Evolutionary conservation across 805 yeast genomes (phyloP), one percentile per base, ranked within the genome.

Genomic region (Wickerhamomyces chambardii): DNA sequence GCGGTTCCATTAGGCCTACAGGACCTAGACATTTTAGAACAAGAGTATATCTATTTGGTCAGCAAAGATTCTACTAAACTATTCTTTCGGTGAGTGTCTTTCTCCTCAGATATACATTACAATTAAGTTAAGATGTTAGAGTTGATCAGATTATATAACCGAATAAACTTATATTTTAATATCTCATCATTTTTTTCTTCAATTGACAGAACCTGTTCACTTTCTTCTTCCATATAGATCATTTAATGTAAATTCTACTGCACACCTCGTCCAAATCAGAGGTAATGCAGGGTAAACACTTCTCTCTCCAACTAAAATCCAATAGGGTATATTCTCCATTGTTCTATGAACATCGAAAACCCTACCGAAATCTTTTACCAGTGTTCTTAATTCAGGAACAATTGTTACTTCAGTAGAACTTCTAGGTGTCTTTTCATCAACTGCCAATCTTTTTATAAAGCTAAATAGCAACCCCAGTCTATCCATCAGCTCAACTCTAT

Each of bases 201-300:
- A 15, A 14, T 18, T 16, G 18, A 19, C 22, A 25, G 14, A 22
- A 32, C 34, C 35, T 31, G 28, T 33, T 36, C 60, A 51, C 40
- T 59, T 52, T 36, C 56, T 49, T 42, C 55, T 55, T 34, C 47
- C 45, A 53, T 73, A 84, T 48, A 74, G 70, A 54, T 81, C 85
- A 53, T 89, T 95, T 36, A 90, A 64, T 18, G 87, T 82, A 58
- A 82, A 85, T 63, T 90, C 98, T 36, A 90, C 82, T 2, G 89
- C 77, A 48, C 96, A 84, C 32, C 98, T 65, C 1, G 95, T 82
- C 76, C 87, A 79, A 22, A 92, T 64, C 27, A 87, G 63, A 0
- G 95, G 85, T 41, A 85, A 66, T 34, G 85, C 72, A 1, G 95
- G 95, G 97, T 97, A 92, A 2, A 87, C 86, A 30, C 95, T 82